A percentile compares a stretch with the other conserved stretches of the same genome.
Evolutionary conservation across 2,329 filamentous ascomycete genomes (phyloP).

Genomic region (Cadophora luteo-olivacea): DNA sequence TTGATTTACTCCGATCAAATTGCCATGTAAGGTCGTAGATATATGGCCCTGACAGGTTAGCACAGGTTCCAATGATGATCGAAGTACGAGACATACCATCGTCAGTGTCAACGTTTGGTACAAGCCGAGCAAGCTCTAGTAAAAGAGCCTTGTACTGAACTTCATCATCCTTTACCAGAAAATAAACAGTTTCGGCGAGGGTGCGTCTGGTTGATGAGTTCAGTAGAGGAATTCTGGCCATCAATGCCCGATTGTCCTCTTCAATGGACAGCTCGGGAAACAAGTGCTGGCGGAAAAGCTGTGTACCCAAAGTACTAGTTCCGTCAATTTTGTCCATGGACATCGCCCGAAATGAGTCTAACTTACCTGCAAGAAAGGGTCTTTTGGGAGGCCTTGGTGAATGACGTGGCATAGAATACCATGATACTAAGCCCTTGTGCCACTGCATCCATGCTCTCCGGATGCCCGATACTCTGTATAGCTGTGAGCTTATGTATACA

Average conservation of each 20-base stretch:
- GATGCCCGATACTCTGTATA: conserved; percentile 40
- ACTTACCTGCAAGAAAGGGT: conserved; percentile 37
- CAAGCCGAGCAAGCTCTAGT: conserved; percentile 55
- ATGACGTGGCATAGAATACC: conserved; percentile 43
- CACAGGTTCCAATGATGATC: conserved; percentile 1
- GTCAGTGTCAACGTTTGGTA: conserved; percentile 53
- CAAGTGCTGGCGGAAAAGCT: conserved; percentile 68
- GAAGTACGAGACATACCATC: conserved; percentile 39
- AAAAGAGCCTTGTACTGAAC: conserved; percentile 59
- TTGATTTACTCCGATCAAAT: conserved; percentile 70
- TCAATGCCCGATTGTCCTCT: conserved; percentile 39
- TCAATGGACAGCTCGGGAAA: conserved; percentile 61
- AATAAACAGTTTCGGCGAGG: conserved; percentile 65
- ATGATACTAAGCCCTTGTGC: conserved; percentile 48
- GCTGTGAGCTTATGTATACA: conserved; percentile 19
- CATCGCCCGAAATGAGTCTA: neutral
- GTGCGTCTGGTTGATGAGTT: conserved; percentile 61
- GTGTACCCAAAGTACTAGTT: conserved; percentile 51
- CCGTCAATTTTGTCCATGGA: conserved; percentile 24
- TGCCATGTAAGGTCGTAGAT: conserved; percentile 64
- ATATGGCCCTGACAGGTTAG: conserved; percentile 54
- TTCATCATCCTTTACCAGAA: conserved; percentile 59
- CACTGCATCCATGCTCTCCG: conserved; percentile 44
- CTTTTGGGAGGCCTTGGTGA: conserved; percentile 39
- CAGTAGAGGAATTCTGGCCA: conserved; percentile 55